phyloP scores from a whole-genome alignment of 2,329 filamentous ascomycete species.

The Pyrenochaeta sp. region DNA sequence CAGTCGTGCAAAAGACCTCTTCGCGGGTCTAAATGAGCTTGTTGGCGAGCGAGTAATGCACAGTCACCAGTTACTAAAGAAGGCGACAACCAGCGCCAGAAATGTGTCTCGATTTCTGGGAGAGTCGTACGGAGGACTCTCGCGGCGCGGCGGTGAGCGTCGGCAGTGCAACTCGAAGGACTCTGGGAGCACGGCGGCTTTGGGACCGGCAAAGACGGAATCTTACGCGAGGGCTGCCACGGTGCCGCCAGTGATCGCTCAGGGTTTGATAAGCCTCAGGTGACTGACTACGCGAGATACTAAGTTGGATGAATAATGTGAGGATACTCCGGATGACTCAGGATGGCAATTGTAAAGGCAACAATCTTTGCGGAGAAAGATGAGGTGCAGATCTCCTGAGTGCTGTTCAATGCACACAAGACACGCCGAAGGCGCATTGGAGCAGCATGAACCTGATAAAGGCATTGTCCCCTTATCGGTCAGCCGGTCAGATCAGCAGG shows the following conservation, averaged over 20 bases:
- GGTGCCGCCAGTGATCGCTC: background rate
- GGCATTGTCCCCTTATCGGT: background rate
- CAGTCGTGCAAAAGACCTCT: background rate
- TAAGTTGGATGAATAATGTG: background rate
- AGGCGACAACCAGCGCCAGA: background rate
- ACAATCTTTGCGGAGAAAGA: background rate
- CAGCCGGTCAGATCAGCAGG: background rate
- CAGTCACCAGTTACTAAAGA: background rate
- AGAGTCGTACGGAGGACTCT: background rate
- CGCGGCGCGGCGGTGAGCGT: conserved; percentile 6
- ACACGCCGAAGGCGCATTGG: background rate
- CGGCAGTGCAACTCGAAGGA: conserved; percentile 3
- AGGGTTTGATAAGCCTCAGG: background rate
- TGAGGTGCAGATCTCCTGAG: background rate
- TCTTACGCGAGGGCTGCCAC: conserved; percentile 5
- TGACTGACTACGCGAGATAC: background rate
- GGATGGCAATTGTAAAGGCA: too few relatives aligned
- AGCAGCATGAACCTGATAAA: background rate
- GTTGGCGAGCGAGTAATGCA: too few relatives aligned
- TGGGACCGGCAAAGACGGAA: conserved; percentile 2
- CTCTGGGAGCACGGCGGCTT: background rate
- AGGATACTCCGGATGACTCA: background rate
- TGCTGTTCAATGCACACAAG: background rate
- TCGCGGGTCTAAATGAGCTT: too few relatives aligned
- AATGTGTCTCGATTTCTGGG: background rate